Evolutionary conservation across 2,329 filamentous ascomycete genomes (phyloP).

Genomic region (Eutypella sp.): DNA sequence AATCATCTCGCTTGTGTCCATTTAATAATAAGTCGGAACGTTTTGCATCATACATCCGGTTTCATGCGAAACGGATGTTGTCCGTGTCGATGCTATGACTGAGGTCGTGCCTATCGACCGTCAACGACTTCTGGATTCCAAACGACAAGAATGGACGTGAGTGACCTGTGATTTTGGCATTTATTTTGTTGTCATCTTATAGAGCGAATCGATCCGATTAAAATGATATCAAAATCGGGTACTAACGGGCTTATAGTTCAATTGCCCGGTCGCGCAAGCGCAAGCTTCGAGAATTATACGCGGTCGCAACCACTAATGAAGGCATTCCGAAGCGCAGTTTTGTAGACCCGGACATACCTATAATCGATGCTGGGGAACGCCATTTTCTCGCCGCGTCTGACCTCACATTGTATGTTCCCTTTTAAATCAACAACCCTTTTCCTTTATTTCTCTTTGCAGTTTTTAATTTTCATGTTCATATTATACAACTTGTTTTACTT

Average conservation of each 20-base stretch:
- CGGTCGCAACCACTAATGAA: slow-evolving; percentile 66
- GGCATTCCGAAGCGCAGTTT: slow-evolving; percentile 55
- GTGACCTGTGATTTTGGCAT: too few relatives aligned
- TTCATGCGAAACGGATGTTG: slow-evolving; percentile 65
- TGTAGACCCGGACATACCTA: slow-evolving; percentile 51
- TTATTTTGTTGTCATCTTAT: too few relatives aligned
- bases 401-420: slow-evolving; percentile 52
- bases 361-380: slow-evolving; percentile 46
- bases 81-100: slow-evolving; percentile 64
- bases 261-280: slow-evolving; percentile 82
- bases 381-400: slow-evolving; percentile 54
- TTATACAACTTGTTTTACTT: not conserved
- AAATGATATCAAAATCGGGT: slow-evolving; percentile 39
- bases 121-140: slow-evolving; percentile 61
- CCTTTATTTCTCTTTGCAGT: slow-evolving; percentile 14
- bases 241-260: slow-evolving; percentile 50
- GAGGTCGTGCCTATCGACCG: slow-evolving; percentile 63
- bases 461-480: slow-evolving; percentile 1
- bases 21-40: too few relatives aligned
- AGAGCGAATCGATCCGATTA: slow-evolving; percentile 47
- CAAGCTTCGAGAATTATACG: slow-evolving; percentile 83
- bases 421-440: slow-evolving; percentile 4
- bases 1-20: slow-evolving; percentile 28
- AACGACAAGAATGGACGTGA: slow-evolving; percentile 59
- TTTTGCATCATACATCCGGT: slow-evolving; percentile 52